These are phyloP conservation scores for Phytopythium ostracodes DNA, from an alignment of 352 stramenopile species.

Conservation along the genomic window DNA sequence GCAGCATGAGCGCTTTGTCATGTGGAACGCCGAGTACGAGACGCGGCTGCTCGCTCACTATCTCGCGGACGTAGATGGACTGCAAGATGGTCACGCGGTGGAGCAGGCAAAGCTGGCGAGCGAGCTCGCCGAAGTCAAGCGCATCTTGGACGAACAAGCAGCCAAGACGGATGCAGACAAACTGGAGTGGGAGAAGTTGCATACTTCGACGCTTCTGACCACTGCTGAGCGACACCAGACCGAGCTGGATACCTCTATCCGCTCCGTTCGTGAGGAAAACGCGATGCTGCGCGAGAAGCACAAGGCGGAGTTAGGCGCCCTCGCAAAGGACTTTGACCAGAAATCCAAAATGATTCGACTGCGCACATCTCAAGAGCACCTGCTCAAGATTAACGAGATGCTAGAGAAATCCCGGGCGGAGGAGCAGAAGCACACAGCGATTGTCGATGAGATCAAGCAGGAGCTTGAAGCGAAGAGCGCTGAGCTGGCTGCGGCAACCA, in stretches of 20 bases:
- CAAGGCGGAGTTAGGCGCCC: not conserved
- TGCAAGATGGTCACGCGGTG: not conserved
- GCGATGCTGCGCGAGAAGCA: constrained; percentile 4
- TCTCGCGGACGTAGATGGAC: not conserved
- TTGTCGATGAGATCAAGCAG: constrained; percentile 4
- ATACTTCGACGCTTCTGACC: not conserved
- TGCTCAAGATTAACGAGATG: constrained; percentile 21
- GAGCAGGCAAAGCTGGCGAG: not conserved
- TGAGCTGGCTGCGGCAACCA: constrained; percentile 7
- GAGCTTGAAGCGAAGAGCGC: constrained; percentile 12
- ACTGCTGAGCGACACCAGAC: constrained; percentile 1
- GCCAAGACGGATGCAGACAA: constrained; percentile 2
- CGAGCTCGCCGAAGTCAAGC: constrained; percentile 5
- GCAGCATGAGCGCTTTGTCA: constrained; percentile 9
- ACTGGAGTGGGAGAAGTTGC: not conserved
- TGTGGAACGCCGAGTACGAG: constrained; percentile 8
- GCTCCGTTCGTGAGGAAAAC: not conserved
- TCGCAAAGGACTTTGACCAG: constrained; percentile 13
- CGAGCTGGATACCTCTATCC: not conserved
- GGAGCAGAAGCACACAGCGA: constrained; percentile 9
- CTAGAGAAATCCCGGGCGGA: constrained; percentile 13
- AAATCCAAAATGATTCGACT: constrained; percentile 16
- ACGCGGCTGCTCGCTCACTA: not conserved
- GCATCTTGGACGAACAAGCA: not conserved
- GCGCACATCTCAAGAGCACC: constrained; percentile 16